Evolutionary conservation across 139 green algal genomes (phyloP), one percentile per base, ranked within the genome.

Genomic region (Auxenochlorella pyrenoidosa): DNA sequence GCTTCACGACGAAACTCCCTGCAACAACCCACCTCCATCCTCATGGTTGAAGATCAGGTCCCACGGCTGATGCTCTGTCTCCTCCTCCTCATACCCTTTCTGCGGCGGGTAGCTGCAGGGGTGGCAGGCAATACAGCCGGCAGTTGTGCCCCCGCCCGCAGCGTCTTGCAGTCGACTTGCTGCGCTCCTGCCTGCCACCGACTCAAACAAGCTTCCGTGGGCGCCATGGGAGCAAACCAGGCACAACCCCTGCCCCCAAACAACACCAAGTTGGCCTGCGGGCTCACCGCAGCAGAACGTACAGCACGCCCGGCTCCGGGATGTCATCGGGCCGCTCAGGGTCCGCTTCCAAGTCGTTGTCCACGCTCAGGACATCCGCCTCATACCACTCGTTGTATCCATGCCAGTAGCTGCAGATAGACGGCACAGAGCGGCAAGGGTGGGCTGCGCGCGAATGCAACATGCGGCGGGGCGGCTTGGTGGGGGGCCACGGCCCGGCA

Each of bases 61-160:
- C 83, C 83, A 87, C 6, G 73, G 5, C 15, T n/a, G 12, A 51
- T 87, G 70, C 15, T 71, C 70, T n/a, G n/a, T n/a, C 10, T 28
- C 5, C 2, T 87, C 66, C 0, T 16, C 43, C 5, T 54, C 82
- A 16, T 38, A 77, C 2, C 82, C 82, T 30, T 86, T 71, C 43
- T 79, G 65, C 10, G 82, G 16, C 24, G 41, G 65, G 82, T 86
- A 86, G 12, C 66, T 86, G 79, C 54, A 30, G 36, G 0, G n/a
- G 34, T 26, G 63, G 26, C 30, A 15, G 5, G 2, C 1, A 75
- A n/a, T 2, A 36, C 59, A 10, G 3, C 19, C 10, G 24, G 54
- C 54, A 28, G 54, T 2, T 63, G 54, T 63, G 54, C 12, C 18
- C 54, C 13, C 2, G 13, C 54, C 54, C 13, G 22, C 10, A 8